A percentile compares a stretch with the other conserved stretches of the same genome.
Conservation (phyloP, 1,284 basidiomycete species). For the Phellinidium pouzarii region DNA sequence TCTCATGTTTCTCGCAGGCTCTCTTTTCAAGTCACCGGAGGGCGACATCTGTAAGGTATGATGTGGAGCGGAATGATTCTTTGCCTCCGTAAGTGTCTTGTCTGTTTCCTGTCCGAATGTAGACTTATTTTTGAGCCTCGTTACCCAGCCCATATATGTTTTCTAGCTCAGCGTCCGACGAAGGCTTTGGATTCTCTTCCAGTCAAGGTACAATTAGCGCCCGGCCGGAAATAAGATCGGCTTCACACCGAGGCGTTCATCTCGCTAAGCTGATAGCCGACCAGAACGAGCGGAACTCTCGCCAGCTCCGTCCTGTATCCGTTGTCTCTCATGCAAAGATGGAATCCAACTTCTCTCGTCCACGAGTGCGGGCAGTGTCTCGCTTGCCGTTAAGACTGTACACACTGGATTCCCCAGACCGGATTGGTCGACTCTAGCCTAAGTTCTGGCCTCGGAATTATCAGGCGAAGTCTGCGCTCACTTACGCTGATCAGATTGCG, state of each 20-base stretch:
- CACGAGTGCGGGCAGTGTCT: background rate
- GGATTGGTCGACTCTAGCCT: background rate
- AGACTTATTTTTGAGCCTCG: too few relatives aligned
- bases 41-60: background rate
- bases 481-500: background rate
- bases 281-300: background rate
- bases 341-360: background rate
- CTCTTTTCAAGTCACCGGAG: background rate
- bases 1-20: background rate
- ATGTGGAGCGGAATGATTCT: background rate
- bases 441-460: background rate
- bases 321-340: background rate
- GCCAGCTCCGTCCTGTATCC: background rate
- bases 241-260: too few relatives aligned
- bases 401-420: background rate
- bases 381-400: conserved; percentile 6
- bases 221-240: too few relatives aligned
- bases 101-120: too few relatives aligned
- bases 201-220: too few relatives aligned
- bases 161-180: too few relatives aligned
- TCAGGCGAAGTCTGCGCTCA: background rate
- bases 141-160: too few relatives aligned
- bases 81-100: background rate
- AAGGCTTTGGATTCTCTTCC: too few relatives aligned
- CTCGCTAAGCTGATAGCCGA: background rate